Base-by-base conservation (phyloP, 108 stramenopile species). In the Cylindrotheca closterium region DNA sequence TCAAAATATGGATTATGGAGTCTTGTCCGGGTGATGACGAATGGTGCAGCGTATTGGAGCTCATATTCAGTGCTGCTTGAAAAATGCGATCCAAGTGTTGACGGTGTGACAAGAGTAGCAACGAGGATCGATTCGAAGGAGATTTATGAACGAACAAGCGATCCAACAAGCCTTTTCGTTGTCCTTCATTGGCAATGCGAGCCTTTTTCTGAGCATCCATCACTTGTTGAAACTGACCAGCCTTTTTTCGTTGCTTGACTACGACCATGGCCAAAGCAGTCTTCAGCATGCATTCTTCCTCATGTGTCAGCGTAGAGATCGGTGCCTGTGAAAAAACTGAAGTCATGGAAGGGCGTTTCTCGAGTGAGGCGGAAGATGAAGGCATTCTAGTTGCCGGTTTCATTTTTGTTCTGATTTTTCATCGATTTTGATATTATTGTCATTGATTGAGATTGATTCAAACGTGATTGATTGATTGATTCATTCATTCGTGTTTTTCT, bases 221-320 rank as follows among this genome's bases (percentile, higher is more conserved):
- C 22, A 57, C 21, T 57, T 33, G 17, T 32, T 57, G 56, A 34
- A 18, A 17, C 56, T 57, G 32, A 27, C 0, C 19, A 17, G 18
- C 19, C 21, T 0, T 51, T 19, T 29, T 27, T 27, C 66, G 62
- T 7, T 55, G 18, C 48, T 64, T 67, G 60, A 67, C 50, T 47
- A 74, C 58, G 30, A 67, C 63, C 54, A 79, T 56, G 42, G 78
- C 78, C 24, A 71, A 27, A 26, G 78, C 78, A 4, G 78, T 73
- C 32, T 73, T 68, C 32, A 79, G 51, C 2, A 52, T 30, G 19
- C 37, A 73, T 50, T 73, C 65, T 54, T 79, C 78, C 55, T 68
- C 61, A 0, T 55, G 61, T 8, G 68, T 75, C 57, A 75, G 48
- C 27, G 51, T 53, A 15, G 48, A 50, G 7, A 60, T 58, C 3